Evolutionary conservation across 2,329 filamentous ascomycete species (phyloP), one percentile per base, ranked within the genome.

Genomic region (Fusarium concolor): DNA sequence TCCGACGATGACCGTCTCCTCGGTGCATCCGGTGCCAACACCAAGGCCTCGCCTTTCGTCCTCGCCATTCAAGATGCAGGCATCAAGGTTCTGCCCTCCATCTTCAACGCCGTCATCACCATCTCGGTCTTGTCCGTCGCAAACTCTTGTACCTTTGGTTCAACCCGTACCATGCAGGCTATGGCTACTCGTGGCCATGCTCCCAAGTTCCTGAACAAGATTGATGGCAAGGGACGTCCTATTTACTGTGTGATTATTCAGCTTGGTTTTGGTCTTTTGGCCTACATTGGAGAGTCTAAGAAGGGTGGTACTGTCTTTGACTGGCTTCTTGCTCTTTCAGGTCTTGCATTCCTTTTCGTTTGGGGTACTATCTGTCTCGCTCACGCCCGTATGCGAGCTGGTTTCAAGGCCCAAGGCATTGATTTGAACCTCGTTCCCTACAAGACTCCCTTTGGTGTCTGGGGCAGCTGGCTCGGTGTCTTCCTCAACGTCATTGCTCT

Each of bases 101-200:
- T 97, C 58, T 96, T 97, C 90, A 97, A 98, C 79, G 89, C 89
- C n/a, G 93, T 97, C 61, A 97, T 97, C 77, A 89, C 97, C 76
- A 89, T 97, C 70, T 92, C 94, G n/a, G 94, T 97, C 24, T 83
- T 97, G 29, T 96, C 93, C 1, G 94, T 97, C 59, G 94, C 94
- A 59, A 97, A 97, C 79, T 94, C 92, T 4, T 90, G 94, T 69
- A 91, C 97, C 59, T 98, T 97, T 75, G 95, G 94, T 29, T 95
- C 93, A 17, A 96, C 93, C 8, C 90, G 95, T 72, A 97, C 94
- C 2, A 87, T 98, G 14, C 93, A 94, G 37, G 94, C 94, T 3
- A 87, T 97, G 9, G 94, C 94, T 33, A 93, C 96, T 76, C 93
- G 96, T 78, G 87, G 89, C 46, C 93, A 96, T 76, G 94, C 93